Percentiles rank a stretch among this genome's conserved stretches.
Evolutionary conservation across 116 monocot species (phyloP).

Genomic region (Iris pallida): DNA sequence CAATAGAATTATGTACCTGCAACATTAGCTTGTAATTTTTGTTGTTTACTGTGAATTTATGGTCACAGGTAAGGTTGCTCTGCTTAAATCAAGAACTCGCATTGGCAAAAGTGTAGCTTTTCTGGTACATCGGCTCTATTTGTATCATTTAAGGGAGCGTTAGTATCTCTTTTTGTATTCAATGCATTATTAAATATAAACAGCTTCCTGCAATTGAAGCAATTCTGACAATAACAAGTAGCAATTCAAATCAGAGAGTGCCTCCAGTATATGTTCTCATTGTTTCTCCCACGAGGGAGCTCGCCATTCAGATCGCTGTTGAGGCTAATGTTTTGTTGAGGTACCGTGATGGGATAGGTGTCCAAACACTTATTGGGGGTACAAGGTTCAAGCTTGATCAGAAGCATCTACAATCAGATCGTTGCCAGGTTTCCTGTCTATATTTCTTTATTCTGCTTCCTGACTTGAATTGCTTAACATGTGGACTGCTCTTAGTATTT

Average conservation of each 20-base stretch:
- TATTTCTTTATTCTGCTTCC: neutral
- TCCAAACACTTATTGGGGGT: slow-evolving; percentile 90
- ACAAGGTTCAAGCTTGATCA: slow-evolving; percentile 94
- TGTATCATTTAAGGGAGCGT: no score
- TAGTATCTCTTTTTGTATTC: neutral
- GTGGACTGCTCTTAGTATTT: no score
- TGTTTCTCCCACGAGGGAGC: slow-evolving; percentile 91
- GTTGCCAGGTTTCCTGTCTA: slow-evolving; percentile 69
- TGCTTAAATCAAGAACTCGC: slow-evolving; percentile 91
- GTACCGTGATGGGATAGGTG: slow-evolving; percentile 69
- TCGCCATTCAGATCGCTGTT: slow-evolving; percentile 91
- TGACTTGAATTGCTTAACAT: no score
- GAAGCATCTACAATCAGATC: slow-evolving; percentile 76
- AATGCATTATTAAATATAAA: slow-evolving; percentile 48
- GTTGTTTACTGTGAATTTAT: no score
- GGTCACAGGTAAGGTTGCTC: slow-evolving; percentile 71
- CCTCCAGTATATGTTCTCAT: slow-evolving; percentile 69
- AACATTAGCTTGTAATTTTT: no score
- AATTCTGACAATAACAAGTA: slow-evolving; percentile 52
- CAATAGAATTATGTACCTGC: no score
- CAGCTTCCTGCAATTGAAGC: slow-evolving; percentile 99
- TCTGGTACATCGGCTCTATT: slow-evolving; percentile 51
- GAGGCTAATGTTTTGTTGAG: slow-evolving; percentile 80
- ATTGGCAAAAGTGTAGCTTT: slow-evolving; percentile 82
- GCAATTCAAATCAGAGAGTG: slow-evolving; percentile 29